Conservation (phyloP, 371 early-diverging fungal species). For the Fennellomyces sp. region DNA sequence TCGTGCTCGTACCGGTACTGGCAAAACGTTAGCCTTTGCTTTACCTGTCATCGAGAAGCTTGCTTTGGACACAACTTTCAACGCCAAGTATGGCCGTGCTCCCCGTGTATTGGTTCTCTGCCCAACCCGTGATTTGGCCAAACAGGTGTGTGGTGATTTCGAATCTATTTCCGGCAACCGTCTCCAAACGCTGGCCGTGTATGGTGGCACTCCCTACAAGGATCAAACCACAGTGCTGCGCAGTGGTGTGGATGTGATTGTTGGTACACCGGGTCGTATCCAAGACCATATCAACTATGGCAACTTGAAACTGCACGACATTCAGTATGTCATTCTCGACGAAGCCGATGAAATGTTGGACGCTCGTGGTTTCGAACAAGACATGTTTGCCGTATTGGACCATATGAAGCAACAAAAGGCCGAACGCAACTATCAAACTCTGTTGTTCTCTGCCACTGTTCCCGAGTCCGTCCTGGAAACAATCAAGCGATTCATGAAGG, state of each 20-base stretch:
- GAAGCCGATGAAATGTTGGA: conserved; percentile 98
- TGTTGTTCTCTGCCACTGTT: conserved; percentile 88
- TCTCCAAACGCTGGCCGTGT: conserved; percentile 64
- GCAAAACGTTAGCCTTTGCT: conserved; percentile 92
- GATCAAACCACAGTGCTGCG: conserved; percentile 80
- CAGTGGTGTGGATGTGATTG: conserved; percentile 92
- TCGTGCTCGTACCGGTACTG: conserved; percentile 97
- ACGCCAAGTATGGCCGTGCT: conserved; percentile 66
- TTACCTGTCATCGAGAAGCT: conserved; percentile 86
- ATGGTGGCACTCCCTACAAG: conserved; percentile 88
- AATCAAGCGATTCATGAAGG: conserved; percentile 82
- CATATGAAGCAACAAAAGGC: conserved; percentile 76
- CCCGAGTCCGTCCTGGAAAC: conserved; percentile 86
- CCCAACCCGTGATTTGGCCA: conserved; percentile 98
- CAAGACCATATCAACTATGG: conserved; percentile 93
- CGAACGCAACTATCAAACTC: conserved; percentile 75
- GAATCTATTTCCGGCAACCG: conserved; percentile 63
- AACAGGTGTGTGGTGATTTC: conserved; percentile 83
- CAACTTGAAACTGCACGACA: conserved; percentile 70
- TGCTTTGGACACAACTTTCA: conserved; percentile 50
- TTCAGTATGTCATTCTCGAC: conserved; percentile 87
- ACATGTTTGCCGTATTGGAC: conserved; percentile 87
- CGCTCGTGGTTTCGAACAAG: conserved; percentile 92
- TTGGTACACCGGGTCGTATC: conserved; percentile 98
- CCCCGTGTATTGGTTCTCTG: conserved; percentile 84